A percentile compares a stretch with the other conserved stretches of the same genome.
phyloP scores from a whole-genome alignment of 805 yeast genomes.

The Diddensiella santjacobensis region DNA sequence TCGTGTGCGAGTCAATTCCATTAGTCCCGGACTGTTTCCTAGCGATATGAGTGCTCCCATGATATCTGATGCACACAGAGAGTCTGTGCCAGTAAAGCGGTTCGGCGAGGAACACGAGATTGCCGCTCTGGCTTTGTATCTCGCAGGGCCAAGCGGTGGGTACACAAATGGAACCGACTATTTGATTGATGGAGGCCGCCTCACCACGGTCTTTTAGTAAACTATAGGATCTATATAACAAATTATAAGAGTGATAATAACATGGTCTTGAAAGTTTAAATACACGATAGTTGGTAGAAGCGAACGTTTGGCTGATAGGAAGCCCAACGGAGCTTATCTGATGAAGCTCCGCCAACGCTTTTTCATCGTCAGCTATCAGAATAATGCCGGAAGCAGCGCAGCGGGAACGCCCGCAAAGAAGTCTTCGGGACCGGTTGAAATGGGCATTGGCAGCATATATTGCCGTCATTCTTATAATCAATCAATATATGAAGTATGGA shows the following conservation, averaged over 20 bases:
- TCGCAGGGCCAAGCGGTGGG: constrained; percentile 65
- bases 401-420: neutral
- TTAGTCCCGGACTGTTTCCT: constrained; percentile 63
- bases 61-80: constrained; percentile 27
- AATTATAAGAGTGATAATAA: too few relatives aligned
- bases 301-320: too few relatives aligned
- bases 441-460: neutral
- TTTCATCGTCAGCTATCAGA: too few relatives aligned
- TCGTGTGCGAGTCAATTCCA: constrained; percentile 55
- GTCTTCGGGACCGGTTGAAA: neutral
- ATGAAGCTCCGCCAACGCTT: too few relatives aligned
- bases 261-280: too few relatives aligned
- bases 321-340: too few relatives aligned
- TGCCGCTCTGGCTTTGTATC: constrained; percentile 63
- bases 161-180: constrained; percentile 67
- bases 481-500: neutral
- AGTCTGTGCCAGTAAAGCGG: constrained; percentile 55
- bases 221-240: too few relatives aligned
- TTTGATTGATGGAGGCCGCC: constrained; percentile 62
- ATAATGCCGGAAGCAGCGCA: neutral
- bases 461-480: neutral
- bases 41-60: constrained; percentile 51
- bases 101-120: constrained; percentile 61
- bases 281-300: too few relatives aligned
- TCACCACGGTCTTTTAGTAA: constrained; percentile 12